Evolutionary conservation across 306 rosid species (phyloP).

Genomic region (Cucurbita moschata): DNA sequence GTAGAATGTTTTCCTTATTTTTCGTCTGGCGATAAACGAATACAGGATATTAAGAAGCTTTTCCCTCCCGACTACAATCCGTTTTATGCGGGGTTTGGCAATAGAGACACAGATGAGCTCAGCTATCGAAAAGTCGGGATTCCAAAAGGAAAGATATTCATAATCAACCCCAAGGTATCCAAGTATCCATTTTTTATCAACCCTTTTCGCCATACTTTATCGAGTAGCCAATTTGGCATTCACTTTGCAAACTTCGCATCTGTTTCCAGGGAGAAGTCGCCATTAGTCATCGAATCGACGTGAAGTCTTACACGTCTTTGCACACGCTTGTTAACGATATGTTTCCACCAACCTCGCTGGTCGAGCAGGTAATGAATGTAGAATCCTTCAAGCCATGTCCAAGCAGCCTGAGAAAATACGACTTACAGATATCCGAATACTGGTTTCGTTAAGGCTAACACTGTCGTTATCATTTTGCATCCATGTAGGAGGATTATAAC

Average conservation of each 20-base stretch:
- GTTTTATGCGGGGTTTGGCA: constrained; percentile 93
- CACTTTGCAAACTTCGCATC: neutral
- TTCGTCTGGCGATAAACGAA: neutral
- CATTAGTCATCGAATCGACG: constrained; percentile 68
- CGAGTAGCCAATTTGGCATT: neutral
- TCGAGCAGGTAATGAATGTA: constrained; percentile 55
- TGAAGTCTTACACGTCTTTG: constrained; percentile 79
- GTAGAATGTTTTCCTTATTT: neutral
- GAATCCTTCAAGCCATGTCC: neutral
- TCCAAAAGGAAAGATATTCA: constrained; percentile 92
- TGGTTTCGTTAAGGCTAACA: neutral
- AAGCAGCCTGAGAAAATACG: neutral
- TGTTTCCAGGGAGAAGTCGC: constrained; percentile 86
- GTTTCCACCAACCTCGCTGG: constrained; percentile 87
- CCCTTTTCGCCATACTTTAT: constrained; percentile 2
- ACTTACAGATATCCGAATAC: neutral
- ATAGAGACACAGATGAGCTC: constrained; percentile 92
- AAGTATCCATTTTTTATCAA: neutral
- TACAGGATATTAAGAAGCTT: constrained; percentile 76
- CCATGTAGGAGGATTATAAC: constrained; percentile 75
- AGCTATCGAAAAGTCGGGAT: constrained; percentile 93
- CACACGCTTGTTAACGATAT: constrained; percentile 96
- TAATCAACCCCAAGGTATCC: constrained; percentile 89
- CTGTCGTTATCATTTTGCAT: constrained; percentile 3
- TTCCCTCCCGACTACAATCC: constrained; percentile 92